Evolutionary conservation across 192 early-diverging fungal genomes (phyloP), one percentile per base, ranked within the genome.

Genomic region (Jimgerdemannia lactiflua): DNA sequence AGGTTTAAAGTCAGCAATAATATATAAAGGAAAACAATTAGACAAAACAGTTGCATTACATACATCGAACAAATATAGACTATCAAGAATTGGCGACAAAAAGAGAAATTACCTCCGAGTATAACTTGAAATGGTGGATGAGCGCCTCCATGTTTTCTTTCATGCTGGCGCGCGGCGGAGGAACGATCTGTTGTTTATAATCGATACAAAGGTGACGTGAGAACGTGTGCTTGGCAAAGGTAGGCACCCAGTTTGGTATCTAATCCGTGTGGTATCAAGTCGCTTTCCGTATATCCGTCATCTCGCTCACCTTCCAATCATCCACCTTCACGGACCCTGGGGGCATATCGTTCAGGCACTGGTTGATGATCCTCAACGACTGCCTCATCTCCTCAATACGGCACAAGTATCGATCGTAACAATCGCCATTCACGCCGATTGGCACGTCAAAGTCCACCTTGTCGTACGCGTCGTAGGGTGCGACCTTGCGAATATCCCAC

Each of bases 351-450:
- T 98, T 92, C 71, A 99, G 83, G 82, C 96, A 99, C 84, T 99
- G 98, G 69, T 89, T 85, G 82, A 99, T 96, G 71, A 99, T 99
- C 65, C 96, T 86, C 65, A 98, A 85, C 70, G 91, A 93, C 85
- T 99, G 97, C 74, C 98, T 92, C 98, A 99, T 99, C 81, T 99
- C 98, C 86, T 98, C 97, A 74, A 96, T 95, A 85, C 98, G 95
- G 86, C 95, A 95, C 78, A 98, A 79, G 83, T 95, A 99, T 43
- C 98, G 91, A 80, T 97, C 96, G 82, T 94, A 98, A 82, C 94
- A 96, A 81, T 99, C 97, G 71, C 97, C 98, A 79, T 94, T 93
- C 65, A 88, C 90, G 14, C 98, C 98, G 64, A 99, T 87, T 4
- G 98, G 98, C 43, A 99, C 93, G 78, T 99, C 97, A 83, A 99